phyloP scores from a whole-genome alignment of 2,329 filamentous ascomycete genomes.

The Parascedosporium putredinis region DNA sequence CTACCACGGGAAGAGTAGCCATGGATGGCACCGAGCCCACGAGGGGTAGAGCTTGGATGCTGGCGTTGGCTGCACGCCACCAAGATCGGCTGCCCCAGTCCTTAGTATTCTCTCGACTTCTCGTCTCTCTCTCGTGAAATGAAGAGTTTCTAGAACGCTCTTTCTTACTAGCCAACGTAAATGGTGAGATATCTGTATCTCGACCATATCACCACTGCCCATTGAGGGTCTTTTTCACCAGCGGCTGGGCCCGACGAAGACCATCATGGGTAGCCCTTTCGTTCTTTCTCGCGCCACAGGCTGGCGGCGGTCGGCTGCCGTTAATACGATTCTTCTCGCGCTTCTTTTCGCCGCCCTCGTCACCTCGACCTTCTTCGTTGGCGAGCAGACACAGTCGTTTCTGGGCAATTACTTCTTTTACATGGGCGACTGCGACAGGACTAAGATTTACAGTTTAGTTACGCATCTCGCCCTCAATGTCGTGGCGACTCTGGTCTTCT shows the following conservation, averaged over 20 bases:
- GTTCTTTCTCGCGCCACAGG: neutral
- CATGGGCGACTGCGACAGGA: constrained; percentile 11
- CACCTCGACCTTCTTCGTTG: constrained; percentile 4
- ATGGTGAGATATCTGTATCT: neutral
- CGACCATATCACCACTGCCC: no score
- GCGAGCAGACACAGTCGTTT: constrained; percentile 11
- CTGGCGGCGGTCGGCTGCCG: neutral
- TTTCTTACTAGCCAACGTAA: neutral
- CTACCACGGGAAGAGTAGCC: no score
- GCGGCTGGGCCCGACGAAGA: no score
- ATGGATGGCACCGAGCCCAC: no score
- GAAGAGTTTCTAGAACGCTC: no score
- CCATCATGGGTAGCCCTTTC: neutral
- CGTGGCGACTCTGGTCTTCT: constrained; percentile 31
- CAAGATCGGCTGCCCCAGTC: neutral
- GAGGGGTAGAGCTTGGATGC: no score
- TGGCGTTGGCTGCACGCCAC: neutral
- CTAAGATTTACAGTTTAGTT: constrained; percentile 12
- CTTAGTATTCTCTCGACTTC: no score
- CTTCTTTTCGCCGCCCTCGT: constrained; percentile 1
- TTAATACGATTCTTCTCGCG: constrained; percentile 2
- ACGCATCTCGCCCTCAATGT: constrained; percentile 38
- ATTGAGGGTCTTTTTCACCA: neutral
- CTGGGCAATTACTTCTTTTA: constrained; percentile 15
- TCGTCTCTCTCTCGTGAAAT: no score